Base-by-base conservation (phyloP, 139 green algal species). In the Auxenochlorella protothecoides region DNA sequence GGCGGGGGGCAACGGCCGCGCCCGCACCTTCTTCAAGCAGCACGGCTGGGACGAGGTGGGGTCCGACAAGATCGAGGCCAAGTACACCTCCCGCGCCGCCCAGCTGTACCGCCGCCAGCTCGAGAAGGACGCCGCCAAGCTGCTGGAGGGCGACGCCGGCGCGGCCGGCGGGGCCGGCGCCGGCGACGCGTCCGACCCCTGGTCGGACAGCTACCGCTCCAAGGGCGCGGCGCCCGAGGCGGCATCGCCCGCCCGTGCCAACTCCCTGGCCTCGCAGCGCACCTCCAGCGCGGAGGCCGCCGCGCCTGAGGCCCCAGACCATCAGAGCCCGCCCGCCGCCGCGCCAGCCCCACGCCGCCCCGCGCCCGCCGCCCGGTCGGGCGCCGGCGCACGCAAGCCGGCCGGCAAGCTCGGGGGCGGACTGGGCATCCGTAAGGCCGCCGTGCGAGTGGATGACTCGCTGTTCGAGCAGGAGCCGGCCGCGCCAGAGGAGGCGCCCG, bases 11-110 rank as follows among this genome's bases (percentile, higher is more conserved):
- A 99, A 99, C 77, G 77, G 85, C 55, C 78, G 89, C 0, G 95
- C 89, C 0, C 80, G 91, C 13, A 84, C 85, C 53, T 99, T 96
- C 77, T 99, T 99, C 86, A 97, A 96, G 80, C 91, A 99, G 82
- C 94, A 99, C 81, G 95, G 95, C 3, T 98, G 92, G 91, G 85
- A 89, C n/a, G 74, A 76, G 71, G 56, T 78, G 86, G 90, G 69
- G 59, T 83, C 87, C 53, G 94, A 97, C 80, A 97, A 98, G 76
- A 97, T 97, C 64, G 89, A 96, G 83, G 70, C 83, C 60, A 99
- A 96, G 85, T 98, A 98, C 88, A 94, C 89, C 2, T 96, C 87
- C 0, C 78, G 91, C 5, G 94, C 94, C 6, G 95, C 95, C 5
- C 84, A 92, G 76, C 76, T 96, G 69, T 99, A 98, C 80, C 80